Conservation (phyloP, 2,329 filamentous ascomycete species). For the Lecanosticta acicola region DNA sequence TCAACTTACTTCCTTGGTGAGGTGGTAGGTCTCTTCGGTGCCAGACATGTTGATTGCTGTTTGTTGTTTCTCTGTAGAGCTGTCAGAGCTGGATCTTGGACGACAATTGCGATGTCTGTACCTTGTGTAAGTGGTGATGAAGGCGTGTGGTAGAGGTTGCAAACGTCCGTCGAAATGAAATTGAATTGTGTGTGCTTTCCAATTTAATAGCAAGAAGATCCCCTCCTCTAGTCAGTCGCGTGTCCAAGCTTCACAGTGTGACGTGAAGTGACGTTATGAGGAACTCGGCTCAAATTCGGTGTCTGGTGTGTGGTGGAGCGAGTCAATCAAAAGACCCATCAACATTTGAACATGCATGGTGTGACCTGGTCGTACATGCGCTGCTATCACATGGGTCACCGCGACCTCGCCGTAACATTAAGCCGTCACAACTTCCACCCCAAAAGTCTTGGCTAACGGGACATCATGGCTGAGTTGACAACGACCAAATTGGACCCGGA, state of each 20-base stretch:
- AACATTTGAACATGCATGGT: too few relatives aligned
- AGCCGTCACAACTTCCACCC: too few relatives aligned
- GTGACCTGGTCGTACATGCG: too few relatives aligned
- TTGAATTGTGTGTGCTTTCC: too few relatives aligned
- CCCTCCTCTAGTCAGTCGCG: too few relatives aligned
- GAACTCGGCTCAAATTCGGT: background rate
- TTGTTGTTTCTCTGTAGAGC: conserved; percentile 1
- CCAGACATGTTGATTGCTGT: conserved; percentile 27
- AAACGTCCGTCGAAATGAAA: too few relatives aligned
- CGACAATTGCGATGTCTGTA: background rate
- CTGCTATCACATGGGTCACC: background rate
- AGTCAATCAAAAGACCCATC: too few relatives aligned
- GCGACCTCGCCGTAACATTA: background rate
- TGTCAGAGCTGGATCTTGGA: background rate
- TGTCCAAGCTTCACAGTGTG: background rate
- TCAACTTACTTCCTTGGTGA: conserved; percentile 36
- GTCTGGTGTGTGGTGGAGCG: too few relatives aligned
- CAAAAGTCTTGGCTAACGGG: too few relatives aligned
- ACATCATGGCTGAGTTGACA: conserved; percentile 43
- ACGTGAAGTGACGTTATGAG: background rate
- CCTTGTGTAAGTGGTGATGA: background rate
- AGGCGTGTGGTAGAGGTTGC: background rate
- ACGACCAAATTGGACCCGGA: conserved; percentile 67
- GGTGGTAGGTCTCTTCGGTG: conserved; percentile 42
- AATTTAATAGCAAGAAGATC: too few relatives aligned